phyloP scores from a whole-genome alignment of 2,329 filamentous ascomycete species.

The Lojkania enalia region DNA sequence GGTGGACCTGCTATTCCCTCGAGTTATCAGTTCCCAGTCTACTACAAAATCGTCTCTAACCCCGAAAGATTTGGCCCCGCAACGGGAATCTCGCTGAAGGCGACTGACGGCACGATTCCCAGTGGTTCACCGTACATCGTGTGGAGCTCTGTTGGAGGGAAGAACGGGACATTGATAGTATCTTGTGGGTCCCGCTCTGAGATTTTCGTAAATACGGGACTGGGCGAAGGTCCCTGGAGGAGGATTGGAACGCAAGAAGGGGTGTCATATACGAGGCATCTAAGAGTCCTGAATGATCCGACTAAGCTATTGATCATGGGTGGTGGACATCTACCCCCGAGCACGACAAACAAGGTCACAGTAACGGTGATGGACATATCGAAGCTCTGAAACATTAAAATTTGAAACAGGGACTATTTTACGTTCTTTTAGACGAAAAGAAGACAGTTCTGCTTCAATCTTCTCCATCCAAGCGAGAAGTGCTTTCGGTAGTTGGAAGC shows the following conservation, averaged over 20 bases:
- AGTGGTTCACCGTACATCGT: slow-evolving; percentile 56
- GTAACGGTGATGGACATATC: slow-evolving; percentile 39
- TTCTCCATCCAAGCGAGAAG: too few species aligned
- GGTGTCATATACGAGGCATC: slow-evolving; percentile 51
- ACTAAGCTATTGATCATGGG: slow-evolving; percentile 48
- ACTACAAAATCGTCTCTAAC: slow-evolving; percentile 55
- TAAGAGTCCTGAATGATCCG: slow-evolving; percentile 50
- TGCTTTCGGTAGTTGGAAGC: too few species aligned
- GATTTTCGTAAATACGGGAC: slow-evolving; percentile 53
- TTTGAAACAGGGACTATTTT: too few species aligned
- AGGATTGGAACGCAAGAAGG: slow-evolving; percentile 48
- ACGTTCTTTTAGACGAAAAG: too few species aligned
- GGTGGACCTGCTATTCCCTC: slow-evolving; percentile 45
- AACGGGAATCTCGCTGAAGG: slow-evolving; percentile 47
- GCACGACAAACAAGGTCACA: slow-evolving; percentile 36
- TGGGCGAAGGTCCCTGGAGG: slow-evolving; percentile 52
- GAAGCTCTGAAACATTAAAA: slow-evolving; percentile 16
- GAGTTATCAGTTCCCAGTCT: slow-evolving; percentile 54
- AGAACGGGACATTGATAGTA: slow-evolving; percentile 56
- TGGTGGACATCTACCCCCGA: slow-evolving; percentile 43
- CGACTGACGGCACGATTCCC: slow-evolving; percentile 51
- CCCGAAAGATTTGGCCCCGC: slow-evolving; percentile 53
- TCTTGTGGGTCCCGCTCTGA: slow-evolving; percentile 45
- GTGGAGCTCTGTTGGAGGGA: slow-evolving; percentile 54
- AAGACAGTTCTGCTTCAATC: too few species aligned